Percentiles rank a stretch among this genome's conserved stretches.
Evolutionary conservation across 2,329 filamentous ascomycete species (phyloP).

Genomic region (Diaporthe sp.): DNA sequence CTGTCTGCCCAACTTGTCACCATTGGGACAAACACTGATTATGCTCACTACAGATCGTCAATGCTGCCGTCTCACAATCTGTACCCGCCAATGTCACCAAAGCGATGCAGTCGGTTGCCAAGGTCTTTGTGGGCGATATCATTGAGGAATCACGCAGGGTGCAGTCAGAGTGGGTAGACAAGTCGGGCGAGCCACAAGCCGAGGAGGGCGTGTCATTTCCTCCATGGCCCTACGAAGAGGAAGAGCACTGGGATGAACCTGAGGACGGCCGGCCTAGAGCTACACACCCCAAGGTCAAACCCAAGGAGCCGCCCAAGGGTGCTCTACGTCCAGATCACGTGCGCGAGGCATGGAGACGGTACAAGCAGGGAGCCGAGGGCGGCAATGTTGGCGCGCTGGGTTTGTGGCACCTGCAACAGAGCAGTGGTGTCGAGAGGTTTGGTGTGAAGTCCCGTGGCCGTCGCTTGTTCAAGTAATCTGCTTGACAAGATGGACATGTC

Average conservation of each 20-base stretch:
- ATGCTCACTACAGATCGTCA: conserved; percentile 71
- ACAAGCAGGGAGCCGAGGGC: conserved; percentile 74
- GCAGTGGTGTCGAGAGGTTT: conserved; percentile 72
- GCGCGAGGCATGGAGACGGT: conserved; percentile 79
- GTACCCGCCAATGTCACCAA: conserved; percentile 81
- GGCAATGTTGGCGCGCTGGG: conserved; percentile 73
- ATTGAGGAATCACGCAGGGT: conserved; percentile 80
- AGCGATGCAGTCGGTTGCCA: conserved; percentile 82
- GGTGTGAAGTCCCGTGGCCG: conserved; percentile 65
- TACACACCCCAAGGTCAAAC: conserved; percentile 51
- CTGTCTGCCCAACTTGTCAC: not conserved
- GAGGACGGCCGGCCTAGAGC: conserved; percentile 43
- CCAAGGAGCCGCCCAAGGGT: conserved; percentile 59
- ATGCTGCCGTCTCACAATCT: conserved; percentile 84
- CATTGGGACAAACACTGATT: conserved; percentile 28
- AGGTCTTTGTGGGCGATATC: conserved; percentile 82
- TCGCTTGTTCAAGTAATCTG: conserved; percentile 65
- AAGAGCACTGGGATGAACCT: conserved; percentile 43
- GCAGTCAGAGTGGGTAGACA: conserved; percentile 78
- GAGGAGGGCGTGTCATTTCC: conserved; percentile 58
- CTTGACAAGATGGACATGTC: not conserved
- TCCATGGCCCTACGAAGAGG: conserved; percentile 52
- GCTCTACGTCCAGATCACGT: conserved; percentile 82
- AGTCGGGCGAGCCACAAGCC: conserved; percentile 69
- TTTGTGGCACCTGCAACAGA: conserved; percentile 73